Conservation (phyloP, 176 grass and related monocot species). For the Themeda triandra region DNA sequence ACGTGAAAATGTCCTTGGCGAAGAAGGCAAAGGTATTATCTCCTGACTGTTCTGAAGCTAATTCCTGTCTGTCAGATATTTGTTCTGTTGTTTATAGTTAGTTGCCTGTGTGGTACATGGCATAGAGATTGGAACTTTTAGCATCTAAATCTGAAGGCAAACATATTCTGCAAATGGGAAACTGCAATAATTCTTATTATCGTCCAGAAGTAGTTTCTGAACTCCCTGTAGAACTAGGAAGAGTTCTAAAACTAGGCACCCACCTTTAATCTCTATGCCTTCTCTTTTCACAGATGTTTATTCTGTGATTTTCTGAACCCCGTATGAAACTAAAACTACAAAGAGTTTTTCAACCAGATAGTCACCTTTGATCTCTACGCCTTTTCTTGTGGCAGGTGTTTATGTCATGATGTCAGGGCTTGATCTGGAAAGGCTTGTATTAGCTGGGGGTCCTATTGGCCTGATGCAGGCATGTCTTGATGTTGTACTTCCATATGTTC, state of each 20-base stretch:
- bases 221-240: not conserved
- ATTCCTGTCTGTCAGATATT: not conserved
- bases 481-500: constrained; percentile 84
- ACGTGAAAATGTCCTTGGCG: constrained; percentile 75
- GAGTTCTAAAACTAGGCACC: not conserved
- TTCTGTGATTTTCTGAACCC: not conserved
- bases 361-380: not conserved
- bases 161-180: not conserved
- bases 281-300: not conserved
- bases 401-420: constrained; percentile 99
- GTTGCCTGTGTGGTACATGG: not conserved
- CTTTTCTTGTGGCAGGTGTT: constrained; percentile 59
- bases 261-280: not conserved
- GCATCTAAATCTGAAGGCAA: not conserved
- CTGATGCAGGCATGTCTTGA: constrained; percentile 99
- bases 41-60: constrained; percentile 2
- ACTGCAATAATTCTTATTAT: not conserved
- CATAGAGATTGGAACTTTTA: not conserved
- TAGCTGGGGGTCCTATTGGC: constrained; percentile 85
- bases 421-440: constrained; percentile 93
- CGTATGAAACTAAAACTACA: not conserved
- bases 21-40: constrained; percentile 84
- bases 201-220: not conserved
- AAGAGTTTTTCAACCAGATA: not conserved
- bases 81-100: constrained; percentile 5